These are phyloP conservation scores for Luzula sylvatica DNA, from an alignment of 176 grass and related monocot species.

Conservation along the genomic window DNA sequence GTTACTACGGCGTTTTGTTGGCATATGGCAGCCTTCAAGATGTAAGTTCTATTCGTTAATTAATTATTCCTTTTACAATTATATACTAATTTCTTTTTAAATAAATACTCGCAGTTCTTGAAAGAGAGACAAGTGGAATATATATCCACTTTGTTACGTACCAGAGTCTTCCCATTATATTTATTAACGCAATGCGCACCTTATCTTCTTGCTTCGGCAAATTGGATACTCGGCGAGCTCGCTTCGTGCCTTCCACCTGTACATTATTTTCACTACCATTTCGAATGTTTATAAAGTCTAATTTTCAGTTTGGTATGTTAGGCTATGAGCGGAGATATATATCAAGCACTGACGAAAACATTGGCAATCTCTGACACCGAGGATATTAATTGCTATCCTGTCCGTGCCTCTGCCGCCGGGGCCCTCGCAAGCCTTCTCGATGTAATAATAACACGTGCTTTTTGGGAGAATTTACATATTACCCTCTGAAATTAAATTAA, in stretches of 20 bases:
- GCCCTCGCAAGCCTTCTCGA: slow-evolving; percentile 75
- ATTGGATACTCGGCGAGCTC: slow-evolving; percentile 80
- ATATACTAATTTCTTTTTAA: too few species aligned
- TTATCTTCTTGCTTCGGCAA: slow-evolving; percentile 82
- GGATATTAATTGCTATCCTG: slow-evolving; percentile 59
- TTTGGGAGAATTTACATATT: too few species aligned
- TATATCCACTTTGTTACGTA: slow-evolving; percentile 42
- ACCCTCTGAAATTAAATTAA: too few species aligned
- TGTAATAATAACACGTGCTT: slow-evolving; percentile 35
- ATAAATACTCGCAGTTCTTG: slow-evolving; percentile 53
- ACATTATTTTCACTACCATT: too few species aligned
- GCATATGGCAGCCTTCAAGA: slow-evolving; percentile 86
- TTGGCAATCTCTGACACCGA: slow-evolving; percentile 39
- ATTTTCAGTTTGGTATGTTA: slow-evolving; percentile 33
- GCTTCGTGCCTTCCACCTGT: slow-evolving; percentile 62
- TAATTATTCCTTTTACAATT: background rate
- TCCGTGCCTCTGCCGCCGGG: slow-evolving; percentile 70
- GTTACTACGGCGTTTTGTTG: slow-evolving; percentile 89
- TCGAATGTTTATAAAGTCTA: too few species aligned
- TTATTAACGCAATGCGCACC: slow-evolving; percentile 37
- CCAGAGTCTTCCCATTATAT: slow-evolving; percentile 76
- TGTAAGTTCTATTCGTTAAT: slow-evolving; percentile 41
- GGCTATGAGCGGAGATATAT: slow-evolving; percentile 60
- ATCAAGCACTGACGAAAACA: slow-evolving; percentile 59
- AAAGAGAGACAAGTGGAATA: slow-evolving; percentile 51